phyloP scores from a whole-genome alignment of 2,329 filamentous ascomycete genomes.

The Scedosporium aurantiacum region DNA sequence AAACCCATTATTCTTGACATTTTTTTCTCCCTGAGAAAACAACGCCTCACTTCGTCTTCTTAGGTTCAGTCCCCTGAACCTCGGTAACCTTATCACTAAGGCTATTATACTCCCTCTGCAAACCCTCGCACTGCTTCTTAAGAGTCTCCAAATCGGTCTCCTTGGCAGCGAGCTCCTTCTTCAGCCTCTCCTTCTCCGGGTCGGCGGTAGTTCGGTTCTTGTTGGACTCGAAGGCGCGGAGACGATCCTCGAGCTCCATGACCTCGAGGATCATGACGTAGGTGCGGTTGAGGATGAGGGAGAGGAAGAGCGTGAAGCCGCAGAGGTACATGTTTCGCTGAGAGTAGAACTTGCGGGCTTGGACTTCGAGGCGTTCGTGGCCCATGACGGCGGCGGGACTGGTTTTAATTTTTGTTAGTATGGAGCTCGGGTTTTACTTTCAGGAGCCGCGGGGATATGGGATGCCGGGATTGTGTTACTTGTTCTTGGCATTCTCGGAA shows the following conservation, averaged over 20 bases:
- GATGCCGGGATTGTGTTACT: slow-evolving; percentile 23
- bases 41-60: slow-evolving; percentile 46
- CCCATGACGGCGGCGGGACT: slow-evolving; percentile 60
- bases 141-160: slow-evolving; percentile 58
- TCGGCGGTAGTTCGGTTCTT: slow-evolving; percentile 38
- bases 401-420: neutral
- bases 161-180: neutral
- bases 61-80: slow-evolving; percentile 38
- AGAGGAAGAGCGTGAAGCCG: slow-evolving; percentile 97
- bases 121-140: slow-evolving; percentile 83
- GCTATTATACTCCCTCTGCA: slow-evolving; percentile 75
- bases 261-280: slow-evolving; percentile 95
- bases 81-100: slow-evolving; percentile 71
- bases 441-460: slow-evolving; percentile 2
- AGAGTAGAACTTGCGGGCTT: slow-evolving; percentile 99
- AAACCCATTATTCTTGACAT: neutral
- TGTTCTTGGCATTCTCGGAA: slow-evolving; percentile 43
- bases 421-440: neutral
- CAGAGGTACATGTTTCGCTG: slow-evolving; percentile 99
- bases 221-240: slow-evolving; percentile 64
- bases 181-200: slow-evolving; percentile 32
- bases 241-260: slow-evolving; percentile 81
- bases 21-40: too few species aligned
- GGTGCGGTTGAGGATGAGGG: slow-evolving; percentile 95
- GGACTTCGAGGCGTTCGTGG: slow-evolving; percentile 92